Percentiles rank a stretch among this genome's conserved stretches.
Conservation (phyloP, 106 monocot genomes). For the Dendrobium officinale region DNA sequence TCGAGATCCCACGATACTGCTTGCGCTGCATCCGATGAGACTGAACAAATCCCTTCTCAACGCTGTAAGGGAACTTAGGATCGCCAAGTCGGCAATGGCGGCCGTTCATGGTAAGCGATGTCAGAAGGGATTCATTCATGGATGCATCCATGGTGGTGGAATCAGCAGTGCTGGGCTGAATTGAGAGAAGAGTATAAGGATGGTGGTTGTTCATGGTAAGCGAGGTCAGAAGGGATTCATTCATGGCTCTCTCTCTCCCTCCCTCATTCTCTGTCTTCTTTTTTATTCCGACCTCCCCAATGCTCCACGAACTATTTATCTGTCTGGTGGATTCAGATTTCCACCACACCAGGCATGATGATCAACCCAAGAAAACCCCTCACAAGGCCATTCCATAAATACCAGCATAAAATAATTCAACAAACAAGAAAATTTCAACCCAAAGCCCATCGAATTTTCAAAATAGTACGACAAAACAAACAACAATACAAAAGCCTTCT, state of each 20-base stretch:
- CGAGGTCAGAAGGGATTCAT: conserved; percentile 51
- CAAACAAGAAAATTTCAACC: background rate
- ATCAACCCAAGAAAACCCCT: background rate
- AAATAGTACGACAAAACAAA: background rate
- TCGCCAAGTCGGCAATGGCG: conserved; percentile 45
- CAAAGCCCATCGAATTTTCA: background rate
- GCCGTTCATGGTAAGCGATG: conserved; percentile 23
- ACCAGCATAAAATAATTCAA: conserved; percentile 18
- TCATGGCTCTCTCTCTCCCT: conserved; percentile 23
- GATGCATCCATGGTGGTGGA: conserved; percentile 11
- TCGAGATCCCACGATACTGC: conserved; percentile 48
- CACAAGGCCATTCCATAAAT: conserved; percentile 11
- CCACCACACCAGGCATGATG: conserved; percentile 16
- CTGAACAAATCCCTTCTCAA: conserved; percentile 43
- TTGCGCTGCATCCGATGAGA: conserved; percentile 56
- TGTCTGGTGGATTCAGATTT: conserved; percentile 15
- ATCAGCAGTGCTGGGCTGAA: conserved; percentile 34
- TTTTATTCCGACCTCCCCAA: background rate
- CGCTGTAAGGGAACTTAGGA: conserved; percentile 44
- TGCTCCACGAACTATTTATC: background rate
- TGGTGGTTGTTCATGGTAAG: conserved; percentile 60
- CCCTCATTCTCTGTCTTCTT: background rate
- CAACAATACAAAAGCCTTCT: background rate
- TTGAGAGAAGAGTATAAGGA: conserved; percentile 62
- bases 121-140: no score